Conservation (phyloP, 176 grass and related monocot species). For the Urochloa ruziziensis region DNA sequence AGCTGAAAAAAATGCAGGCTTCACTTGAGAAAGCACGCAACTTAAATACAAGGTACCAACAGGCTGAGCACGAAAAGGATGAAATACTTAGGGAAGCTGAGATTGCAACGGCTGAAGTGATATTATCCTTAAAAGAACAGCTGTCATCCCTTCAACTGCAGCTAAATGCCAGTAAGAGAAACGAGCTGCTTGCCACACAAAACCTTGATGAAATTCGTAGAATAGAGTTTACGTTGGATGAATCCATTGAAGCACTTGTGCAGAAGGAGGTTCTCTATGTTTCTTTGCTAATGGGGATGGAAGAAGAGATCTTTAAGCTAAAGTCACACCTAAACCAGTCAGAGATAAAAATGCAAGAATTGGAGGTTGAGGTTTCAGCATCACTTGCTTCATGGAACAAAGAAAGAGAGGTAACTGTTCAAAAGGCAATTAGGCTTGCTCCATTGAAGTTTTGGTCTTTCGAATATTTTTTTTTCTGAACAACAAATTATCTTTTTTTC, state of each 20-base stretch:
- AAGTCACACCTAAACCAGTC: neutral
- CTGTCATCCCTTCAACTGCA: constrained; percentile 39
- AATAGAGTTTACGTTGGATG: constrained; percentile 48
- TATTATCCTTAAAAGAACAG: constrained; percentile 72
- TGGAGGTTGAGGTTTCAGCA: constrained; percentile 22
- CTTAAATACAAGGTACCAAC: constrained; percentile 58
- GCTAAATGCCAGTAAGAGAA: constrained; percentile 46
- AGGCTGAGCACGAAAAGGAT: constrained; percentile 69
- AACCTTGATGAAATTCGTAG: constrained; percentile 42
- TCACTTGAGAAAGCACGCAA: constrained; percentile 60
- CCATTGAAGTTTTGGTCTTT: neutral
- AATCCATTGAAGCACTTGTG: constrained; percentile 45
- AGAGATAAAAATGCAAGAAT: constrained; percentile 40
- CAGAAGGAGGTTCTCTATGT: constrained; percentile 58
- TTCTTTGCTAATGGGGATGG: neutral
- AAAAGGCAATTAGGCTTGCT: neutral
- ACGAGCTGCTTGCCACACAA: constrained; percentile 39
- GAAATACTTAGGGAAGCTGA: constrained; percentile 70
- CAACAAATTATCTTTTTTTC: neutral
- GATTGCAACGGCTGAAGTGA: constrained; percentile 73
- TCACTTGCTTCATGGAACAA: constrained; percentile 49
- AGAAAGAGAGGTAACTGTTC: constrained; percentile 71
- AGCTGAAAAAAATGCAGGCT: constrained; percentile 82
- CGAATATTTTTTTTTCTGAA: neutral
- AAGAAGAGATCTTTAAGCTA: neutral